Evolutionary conservation across 805 yeast species (phyloP).

Genomic region (Metschnikowia lachancei): DNA sequence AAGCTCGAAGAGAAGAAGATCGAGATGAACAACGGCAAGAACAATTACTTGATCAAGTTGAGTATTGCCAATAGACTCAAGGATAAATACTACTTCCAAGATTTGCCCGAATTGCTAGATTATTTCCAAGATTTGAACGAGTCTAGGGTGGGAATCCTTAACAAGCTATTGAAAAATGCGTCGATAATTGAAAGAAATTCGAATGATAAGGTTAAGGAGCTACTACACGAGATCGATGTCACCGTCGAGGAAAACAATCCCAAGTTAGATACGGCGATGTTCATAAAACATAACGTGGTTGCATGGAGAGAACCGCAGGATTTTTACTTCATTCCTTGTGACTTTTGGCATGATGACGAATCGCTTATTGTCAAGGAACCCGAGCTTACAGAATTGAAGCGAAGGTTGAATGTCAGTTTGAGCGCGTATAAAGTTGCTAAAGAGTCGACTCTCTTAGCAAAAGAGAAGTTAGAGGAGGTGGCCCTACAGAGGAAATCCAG

Average conservation of each 20-base stretch:
- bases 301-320: constrained; percentile 86
- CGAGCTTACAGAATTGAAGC: constrained; percentile 56
- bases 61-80: constrained; percentile 85
- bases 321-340: constrained; percentile 79
- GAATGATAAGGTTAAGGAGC: constrained; percentile 45
- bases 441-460: constrained; percentile 45
- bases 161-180: constrained; percentile 65
- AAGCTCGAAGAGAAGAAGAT: constrained; percentile 59
- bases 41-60: constrained; percentile 74
- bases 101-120: constrained; percentile 86
- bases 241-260: constrained; percentile 72
- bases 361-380: constrained; percentile 55
- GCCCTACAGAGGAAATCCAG: constrained; percentile 33
- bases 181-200: constrained; percentile 54
- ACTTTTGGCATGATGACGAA: constrained; percentile 97
- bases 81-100: constrained; percentile 91
- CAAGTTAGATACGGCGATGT: constrained; percentile 80
- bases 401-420: constrained; percentile 43
- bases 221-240: constrained; percentile 49
- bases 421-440: constrained; percentile 40
- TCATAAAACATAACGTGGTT: constrained; percentile 75
- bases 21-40: constrained; percentile 88
- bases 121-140: constrained; percentile 82
- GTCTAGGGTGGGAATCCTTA: constrained; percentile 66
- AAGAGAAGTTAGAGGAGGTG: constrained; percentile 49